Conservation (phyloP, 352 stramenopile species). For the Pythium dissotocum region DNA sequence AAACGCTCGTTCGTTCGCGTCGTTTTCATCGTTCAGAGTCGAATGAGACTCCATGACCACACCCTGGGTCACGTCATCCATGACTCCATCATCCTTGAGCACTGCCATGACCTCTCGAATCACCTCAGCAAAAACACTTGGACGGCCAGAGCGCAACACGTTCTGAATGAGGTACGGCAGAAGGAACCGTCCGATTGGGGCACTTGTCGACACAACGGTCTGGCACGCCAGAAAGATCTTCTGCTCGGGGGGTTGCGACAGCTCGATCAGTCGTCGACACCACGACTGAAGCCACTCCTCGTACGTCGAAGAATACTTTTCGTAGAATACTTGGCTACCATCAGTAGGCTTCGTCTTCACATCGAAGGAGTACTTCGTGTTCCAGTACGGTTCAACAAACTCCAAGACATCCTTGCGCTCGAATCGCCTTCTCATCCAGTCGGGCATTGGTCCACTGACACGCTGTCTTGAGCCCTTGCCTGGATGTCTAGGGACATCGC, state of each 20-base stretch:
- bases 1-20: conserved; percentile 27
- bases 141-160: conserved; percentile 64
- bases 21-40: conserved; percentile 14
- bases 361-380: conserved; percentile 71
- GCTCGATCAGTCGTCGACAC: conserved; percentile 71
- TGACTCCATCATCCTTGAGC: conserved; percentile 68
- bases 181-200: conserved; percentile 78
- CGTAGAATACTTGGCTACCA: conserved; percentile 60
- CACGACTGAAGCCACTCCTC: conserved; percentile 84
- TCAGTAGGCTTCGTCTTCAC: conserved; percentile 24
- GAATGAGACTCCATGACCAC: neutral
- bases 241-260: conserved; percentile 80
- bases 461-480: conserved; percentile 11
- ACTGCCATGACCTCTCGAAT: conserved; percentile 84
- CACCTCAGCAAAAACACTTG: conserved; percentile 67
- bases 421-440: conserved; percentile 86
- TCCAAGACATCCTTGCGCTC: conserved; percentile 85
- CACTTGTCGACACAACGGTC: conserved; percentile 59
- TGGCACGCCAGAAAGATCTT: conserved; percentile 81
- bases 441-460: conserved; percentile 46
- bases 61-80: conserved; percentile 29
- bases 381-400: conserved; percentile 90
- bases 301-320: conserved; percentile 72
- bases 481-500: neutral
- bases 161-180: conserved; percentile 88